phyloP scores from a whole-genome alignment of 192 early-diverging fungal genomes.

The Glomus cerebriforme region DNA sequence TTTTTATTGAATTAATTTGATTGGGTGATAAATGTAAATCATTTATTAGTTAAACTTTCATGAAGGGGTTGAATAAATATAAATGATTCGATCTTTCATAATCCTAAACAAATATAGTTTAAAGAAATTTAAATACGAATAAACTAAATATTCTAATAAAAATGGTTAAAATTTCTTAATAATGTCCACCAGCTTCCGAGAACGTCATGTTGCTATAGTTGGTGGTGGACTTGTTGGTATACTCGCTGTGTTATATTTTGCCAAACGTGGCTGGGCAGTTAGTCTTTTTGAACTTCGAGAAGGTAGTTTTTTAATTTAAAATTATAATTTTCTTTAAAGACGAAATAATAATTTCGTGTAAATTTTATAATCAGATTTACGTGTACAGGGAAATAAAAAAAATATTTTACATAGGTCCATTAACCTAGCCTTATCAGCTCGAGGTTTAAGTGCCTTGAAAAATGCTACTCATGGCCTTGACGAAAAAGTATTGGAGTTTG shows the following conservation, averaged over 20 bases:
- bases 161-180: not conserved
- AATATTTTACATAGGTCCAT: conserved; percentile 76
- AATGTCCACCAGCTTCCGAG: not conserved
- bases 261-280: conserved; percentile 88
- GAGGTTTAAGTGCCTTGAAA: conserved; percentile 82
- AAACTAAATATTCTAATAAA: too few species aligned
- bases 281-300: conserved; percentile 82
- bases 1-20: too few species aligned
- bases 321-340: not conserved
- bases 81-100: too few species aligned
- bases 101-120: too few species aligned
- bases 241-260: conserved; percentile 87
- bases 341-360: not conserved
- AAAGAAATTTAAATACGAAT: too few species aligned
- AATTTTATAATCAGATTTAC: conserved; percentile 50
- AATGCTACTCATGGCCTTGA: conserved; percentile 70
- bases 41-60: too few species aligned
- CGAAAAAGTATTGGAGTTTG: conserved; percentile 61
- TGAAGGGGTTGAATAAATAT: too few species aligned
- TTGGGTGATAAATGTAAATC: too few species aligned
- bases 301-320: conserved; percentile 48
- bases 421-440: conserved; percentile 88
- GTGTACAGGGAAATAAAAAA: conserved; percentile 58
- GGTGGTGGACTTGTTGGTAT: conserved; percentile 95
- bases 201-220: conserved; percentile 68